Percentiles rank a stretch among this genome's conserved stretches.
Evolutionary conservation across 345 rosid species (phyloP).

Genomic region (Pugionium dolabratum): DNA sequence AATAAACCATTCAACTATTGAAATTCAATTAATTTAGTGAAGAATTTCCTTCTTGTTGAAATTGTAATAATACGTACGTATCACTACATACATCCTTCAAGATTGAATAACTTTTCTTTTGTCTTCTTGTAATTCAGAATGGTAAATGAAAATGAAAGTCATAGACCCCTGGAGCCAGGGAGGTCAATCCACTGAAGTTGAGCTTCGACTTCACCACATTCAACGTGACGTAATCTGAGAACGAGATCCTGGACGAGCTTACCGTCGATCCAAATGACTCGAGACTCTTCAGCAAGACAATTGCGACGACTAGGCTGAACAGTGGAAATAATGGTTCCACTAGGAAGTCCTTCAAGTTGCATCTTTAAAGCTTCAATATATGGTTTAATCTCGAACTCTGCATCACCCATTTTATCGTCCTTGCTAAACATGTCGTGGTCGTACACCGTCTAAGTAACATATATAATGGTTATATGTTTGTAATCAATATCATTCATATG

Average conservation of each 20-base stretch:
- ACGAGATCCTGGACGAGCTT: slow-evolving; percentile 62
- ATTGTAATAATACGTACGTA: no score
- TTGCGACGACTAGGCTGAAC: slow-evolving; percentile 58
- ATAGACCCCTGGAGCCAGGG: slow-evolving; percentile 67
- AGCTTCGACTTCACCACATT: slow-evolving; percentile 86
- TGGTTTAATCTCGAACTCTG: slow-evolving; percentile 66
- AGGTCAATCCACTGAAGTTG: slow-evolving; percentile 85
- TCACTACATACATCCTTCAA: not conserved
- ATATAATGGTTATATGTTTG: not conserved
- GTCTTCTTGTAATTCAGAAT: not conserved
- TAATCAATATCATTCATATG: no score
- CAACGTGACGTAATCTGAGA: slow-evolving; percentile 78
- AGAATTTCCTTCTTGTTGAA: no score
- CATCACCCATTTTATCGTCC: slow-evolving; percentile 96
- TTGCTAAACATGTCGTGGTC: slow-evolving; percentile 83
- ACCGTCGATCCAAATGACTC: slow-evolving; percentile 48
- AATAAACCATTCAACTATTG: no score
- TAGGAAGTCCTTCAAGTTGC: slow-evolving; percentile 53
- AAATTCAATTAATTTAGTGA: no score
- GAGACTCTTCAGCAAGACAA: slow-evolving; percentile 71
- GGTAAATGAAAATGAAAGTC: not conserved
- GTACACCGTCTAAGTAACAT: slow-evolving; percentile 60
- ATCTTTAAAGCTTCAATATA: slow-evolving; percentile 67
- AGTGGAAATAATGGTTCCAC: slow-evolving; percentile 62
- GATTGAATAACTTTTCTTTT: not conserved